Evolutionary conservation across 2,329 filamentous ascomycete genomes (phyloP), one percentile per base, ranked within the genome.

Genomic region (Diaporthe aspalathi): DNA sequence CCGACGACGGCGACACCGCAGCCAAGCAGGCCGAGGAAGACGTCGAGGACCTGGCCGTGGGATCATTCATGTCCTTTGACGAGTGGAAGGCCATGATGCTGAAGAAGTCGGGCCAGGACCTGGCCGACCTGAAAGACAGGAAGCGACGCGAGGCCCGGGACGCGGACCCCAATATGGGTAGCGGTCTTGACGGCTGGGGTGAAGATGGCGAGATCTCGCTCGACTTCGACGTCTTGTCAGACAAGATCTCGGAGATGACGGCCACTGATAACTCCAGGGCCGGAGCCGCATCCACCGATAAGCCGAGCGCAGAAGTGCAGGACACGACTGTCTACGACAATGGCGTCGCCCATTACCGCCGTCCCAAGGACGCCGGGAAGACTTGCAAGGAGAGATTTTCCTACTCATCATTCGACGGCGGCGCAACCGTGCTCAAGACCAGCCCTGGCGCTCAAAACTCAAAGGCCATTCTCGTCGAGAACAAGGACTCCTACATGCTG

Each of bases 341-440:
- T 73, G 84, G 82, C 14, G 84, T 85, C 60, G 83, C 85, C n/a
- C 85, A 86, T 22, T 84, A 87, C 45, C 87, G 90, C 73, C 89
- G 94, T 47, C 94, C 93, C 78, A 98, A 97, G 81, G 95, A 98
- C 80, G 96, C 96, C 5, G 96, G 96, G 9, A 97, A 94, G 80
- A 99, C 96, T 0, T 98, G 95, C 87, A 98, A 98, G 81, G 96
- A 98, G 82, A 89, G 96, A 54, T 98, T 97, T 81, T 98, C 97
- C 68, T 99, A 97, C 82, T 94, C 96, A 8, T 98, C 95, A 0
- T 98, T 98, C 78, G 96, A 99, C 80, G 97, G 94, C 73, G 96
- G 96, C 14, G 96, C 96, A 16, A 98, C 94, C 0, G 90, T 98
- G 35, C 86, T 97, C 73, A 98, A 98, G 84, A 94, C 94, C 2